Evolutionary conservation across 768 basidiomycete genomes (phyloP).

Genomic region (Pilatotrama ljubarskyi): DNA sequence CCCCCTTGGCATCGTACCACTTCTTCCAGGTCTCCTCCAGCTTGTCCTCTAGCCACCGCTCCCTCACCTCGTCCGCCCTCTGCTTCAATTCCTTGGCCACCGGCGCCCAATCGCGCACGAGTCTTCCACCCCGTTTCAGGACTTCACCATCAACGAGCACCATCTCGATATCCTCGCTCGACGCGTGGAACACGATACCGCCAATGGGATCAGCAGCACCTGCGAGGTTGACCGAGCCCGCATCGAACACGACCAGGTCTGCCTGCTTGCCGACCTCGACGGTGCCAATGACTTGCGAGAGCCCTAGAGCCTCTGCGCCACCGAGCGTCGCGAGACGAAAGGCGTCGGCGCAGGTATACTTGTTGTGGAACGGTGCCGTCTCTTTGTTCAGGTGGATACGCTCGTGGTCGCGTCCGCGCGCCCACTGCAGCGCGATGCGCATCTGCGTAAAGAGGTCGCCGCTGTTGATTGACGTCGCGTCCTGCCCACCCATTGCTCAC

Average conservation of each 20-base stretch:
- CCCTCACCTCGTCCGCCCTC: slow-evolving; percentile 23
- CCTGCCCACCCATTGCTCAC: slow-evolving; percentile 12
- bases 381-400: slow-evolving; percentile 15
- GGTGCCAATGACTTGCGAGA: slow-evolving; percentile 28
- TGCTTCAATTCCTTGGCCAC: slow-evolving; percentile 28
- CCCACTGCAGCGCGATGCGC: slow-evolving; percentile 32
- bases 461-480: slow-evolving; percentile 29
- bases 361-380: slow-evolving; percentile 24
- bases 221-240: slow-evolving; percentile 30
- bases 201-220: slow-evolving; percentile 29
- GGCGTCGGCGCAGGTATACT: slow-evolving; percentile 25
- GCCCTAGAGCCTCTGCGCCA: slow-evolving; percentile 32
- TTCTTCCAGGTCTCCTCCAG: slow-evolving; percentile 28
- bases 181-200: slow-evolving; percentile 32
- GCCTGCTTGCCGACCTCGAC: slow-evolving; percentile 35
- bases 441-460: slow-evolving; percentile 35
- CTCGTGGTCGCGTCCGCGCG: slow-evolving; percentile 27
- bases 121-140: slow-evolving; percentile 29
- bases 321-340: slow-evolving; percentile 34
- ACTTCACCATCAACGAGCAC: slow-evolving; percentile 35
- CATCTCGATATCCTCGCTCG: slow-evolving; percentile 31
- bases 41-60: slow-evolving; percentile 23
- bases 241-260: slow-evolving; percentile 33
- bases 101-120: slow-evolving; percentile 28
- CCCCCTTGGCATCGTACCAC: slow-evolving; percentile 21